Evolutionary conservation across 1,284 basidiomycete species (phyloP).

Genomic region (Sutorius eximius): DNA sequence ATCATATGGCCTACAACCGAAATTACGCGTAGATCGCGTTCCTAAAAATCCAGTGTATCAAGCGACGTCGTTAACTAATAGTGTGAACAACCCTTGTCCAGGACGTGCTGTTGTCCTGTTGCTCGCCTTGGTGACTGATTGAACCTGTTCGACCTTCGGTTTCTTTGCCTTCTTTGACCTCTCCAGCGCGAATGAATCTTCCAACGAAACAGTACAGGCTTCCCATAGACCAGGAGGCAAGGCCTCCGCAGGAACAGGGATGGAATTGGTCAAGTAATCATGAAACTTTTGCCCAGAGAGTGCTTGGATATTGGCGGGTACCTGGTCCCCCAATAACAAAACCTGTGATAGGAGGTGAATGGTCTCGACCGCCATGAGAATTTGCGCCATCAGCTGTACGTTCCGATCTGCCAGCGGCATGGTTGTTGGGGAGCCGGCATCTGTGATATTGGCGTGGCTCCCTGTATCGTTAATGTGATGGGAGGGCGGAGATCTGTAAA

Average conservation of each 20-base stretch:
- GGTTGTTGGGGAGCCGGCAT: conserved; percentile 5
- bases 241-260: conserved; percentile 21
- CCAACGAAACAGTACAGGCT: conserved; percentile 49
- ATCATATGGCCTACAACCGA: not conserved
- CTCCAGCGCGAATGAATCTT: conserved; percentile 49
- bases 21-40: not conserved
- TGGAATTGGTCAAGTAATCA: conserved; percentile 40
- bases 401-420: conserved; percentile 55
- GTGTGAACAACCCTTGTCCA: conserved; percentile 27
- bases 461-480: conserved; percentile 12
- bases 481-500: conserved; percentile 15
- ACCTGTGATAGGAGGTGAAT: conserved; percentile 60
- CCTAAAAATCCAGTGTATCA: conserved; percentile 7
- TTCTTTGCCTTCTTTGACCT: conserved; percentile 46
- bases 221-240: conserved; percentile 43
- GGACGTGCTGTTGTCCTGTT: conserved; percentile 5
- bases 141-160: conserved; percentile 21
- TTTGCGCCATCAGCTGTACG: conserved; percentile 71
- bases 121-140: conserved; percentile 9
- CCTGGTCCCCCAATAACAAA: conserved; percentile 50
- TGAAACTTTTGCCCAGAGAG: conserved; percentile 66
- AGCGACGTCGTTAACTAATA: conserved; percentile 28
- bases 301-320: conserved; percentile 45
- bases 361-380: conserved; percentile 57
- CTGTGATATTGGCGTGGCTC: conserved; percentile 9